Base-by-base conservation (phyloP, 768 basidiomycete species). In the Mycena leptocephala region DNA sequence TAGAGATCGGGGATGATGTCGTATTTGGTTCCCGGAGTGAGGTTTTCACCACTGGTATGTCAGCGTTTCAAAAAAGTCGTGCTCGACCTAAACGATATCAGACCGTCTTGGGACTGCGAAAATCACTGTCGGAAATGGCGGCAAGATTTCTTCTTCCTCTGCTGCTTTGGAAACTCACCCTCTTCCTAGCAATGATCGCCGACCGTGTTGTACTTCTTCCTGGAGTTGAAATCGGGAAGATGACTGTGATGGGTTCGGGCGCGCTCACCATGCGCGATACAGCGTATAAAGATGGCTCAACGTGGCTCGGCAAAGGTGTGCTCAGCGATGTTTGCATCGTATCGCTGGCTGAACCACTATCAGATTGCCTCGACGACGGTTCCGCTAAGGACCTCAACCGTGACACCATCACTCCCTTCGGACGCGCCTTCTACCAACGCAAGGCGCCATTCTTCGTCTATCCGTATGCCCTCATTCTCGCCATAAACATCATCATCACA, bases 1-100 rank as follows among this genome's bases (percentile, higher is more conserved):
- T 89, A 58, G 87, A 88, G 62, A 87, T 89, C 32, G 89, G 89
- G 24, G 85, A 89, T 76, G 86, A 89, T 78, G 89, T 89, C 33
- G 85, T 89, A 26, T 89, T 89, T 74, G 89, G 89, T 7, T 88
- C 87, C 22, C 85, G 85, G 37, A 87, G 86, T 18, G 85, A 86
- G 76, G 74, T 89, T 13, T 85, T 88, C 68, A 89, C 88, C 1
- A 72, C 71, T 39, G 69, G 68, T 58, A 56, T 56, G 68, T 24
- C 3, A 2, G 2, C 26, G 2, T 35, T 37, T 30, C 10, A 24
- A 8, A n/a, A 9, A 88, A 14, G 14, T 86, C 6, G 35, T 87
- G 68, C 88, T 87, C 28, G 16, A 20, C 32, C 35, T n/a, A 46
- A 32, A 48, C 5, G 43, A 32, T 3, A 32, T 48, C 20, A 65